Evolutionary conservation across 1,139 yeast genomes (phyloP).

Genomic region (Yamadazyma triangularis): DNA sequence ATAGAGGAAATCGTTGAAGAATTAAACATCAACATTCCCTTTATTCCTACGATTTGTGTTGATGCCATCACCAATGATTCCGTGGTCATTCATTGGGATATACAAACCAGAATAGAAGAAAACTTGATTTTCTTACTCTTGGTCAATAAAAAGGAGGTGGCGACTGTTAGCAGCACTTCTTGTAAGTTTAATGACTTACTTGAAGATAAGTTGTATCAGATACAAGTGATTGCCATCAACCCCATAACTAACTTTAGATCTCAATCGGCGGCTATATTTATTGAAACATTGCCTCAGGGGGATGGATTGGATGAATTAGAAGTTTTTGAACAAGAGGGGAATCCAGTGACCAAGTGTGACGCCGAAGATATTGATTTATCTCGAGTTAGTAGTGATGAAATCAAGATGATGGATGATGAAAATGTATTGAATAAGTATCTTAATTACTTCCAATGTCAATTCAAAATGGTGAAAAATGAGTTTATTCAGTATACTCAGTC

Average conservation of each 20-base stretch:
- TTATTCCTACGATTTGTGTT: constrained; percentile 36
- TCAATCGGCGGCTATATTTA: constrained; percentile 28
- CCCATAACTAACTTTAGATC: constrained; percentile 33
- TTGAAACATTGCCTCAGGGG: constrained; percentile 7
- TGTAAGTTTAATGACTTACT: constrained; percentile 34
- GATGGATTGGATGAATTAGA: constrained; percentile 7
- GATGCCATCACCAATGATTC: constrained; percentile 29
- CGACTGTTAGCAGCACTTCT: constrained; percentile 32
- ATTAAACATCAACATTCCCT: constrained; percentile 40
- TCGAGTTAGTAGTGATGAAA: neutral
- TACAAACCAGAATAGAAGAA: constrained; percentile 28
- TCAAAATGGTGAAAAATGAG: neutral
- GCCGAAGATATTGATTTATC: constrained; percentile 1
- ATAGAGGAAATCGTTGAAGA: constrained; percentile 31
- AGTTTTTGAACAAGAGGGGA: neutral
- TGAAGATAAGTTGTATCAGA: constrained; percentile 26
- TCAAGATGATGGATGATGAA: constrained; percentile 4
- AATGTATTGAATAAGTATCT: constrained; percentile 3
- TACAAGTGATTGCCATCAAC: constrained; percentile 39
- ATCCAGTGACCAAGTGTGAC: neutral
- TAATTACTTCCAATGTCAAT: constrained; percentile 4
- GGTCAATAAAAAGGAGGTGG: constrained; percentile 36
- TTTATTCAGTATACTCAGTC: neutral
- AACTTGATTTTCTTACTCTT: constrained; percentile 31
- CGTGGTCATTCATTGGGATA: constrained; percentile 43